Conservation (phyloP, 495 filamentous ascomycete genomes). For the Achaetomiella virescens region DNA sequence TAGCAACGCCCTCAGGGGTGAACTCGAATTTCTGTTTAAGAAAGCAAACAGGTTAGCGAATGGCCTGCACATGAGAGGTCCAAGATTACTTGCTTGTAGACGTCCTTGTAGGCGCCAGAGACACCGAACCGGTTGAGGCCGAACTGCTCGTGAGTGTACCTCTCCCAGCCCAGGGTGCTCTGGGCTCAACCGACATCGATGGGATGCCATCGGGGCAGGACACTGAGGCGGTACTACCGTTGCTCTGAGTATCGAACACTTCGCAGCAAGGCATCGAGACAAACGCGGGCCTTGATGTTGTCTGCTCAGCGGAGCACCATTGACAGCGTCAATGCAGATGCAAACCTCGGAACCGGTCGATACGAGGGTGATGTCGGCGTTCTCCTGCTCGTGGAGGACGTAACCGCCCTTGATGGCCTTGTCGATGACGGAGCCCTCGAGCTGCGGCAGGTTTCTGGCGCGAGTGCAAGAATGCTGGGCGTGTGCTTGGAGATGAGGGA, state of each 20-base stretch:
- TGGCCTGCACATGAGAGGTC: not conserved
- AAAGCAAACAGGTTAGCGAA: constrained; percentile 15
- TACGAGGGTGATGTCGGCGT: constrained; percentile 82
- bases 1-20: constrained; percentile 90
- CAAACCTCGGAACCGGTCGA: constrained; percentile 94
- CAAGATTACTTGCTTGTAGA: constrained; percentile 68
- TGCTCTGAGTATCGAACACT: constrained; percentile 89
- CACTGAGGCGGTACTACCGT: constrained; percentile 87
- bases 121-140: constrained; percentile 98
- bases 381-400: constrained; percentile 74
- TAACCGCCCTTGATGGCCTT: constrained; percentile 91
- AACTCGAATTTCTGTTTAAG: constrained; percentile 96
- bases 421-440: constrained; percentile 86
- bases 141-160: constrained; percentile 98
- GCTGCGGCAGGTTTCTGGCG: constrained; percentile 96
- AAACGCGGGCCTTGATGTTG: constrained; percentile 79
- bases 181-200: constrained; percentile 86
- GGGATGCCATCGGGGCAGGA: constrained; percentile 94
- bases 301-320: constrained; percentile 86
- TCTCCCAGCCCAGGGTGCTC: constrained; percentile 92
- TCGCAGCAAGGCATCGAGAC: constrained; percentile 96
- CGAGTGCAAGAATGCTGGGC: constrained; percentile 86
- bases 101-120: constrained; percentile 92
- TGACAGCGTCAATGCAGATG: constrained; percentile 87
- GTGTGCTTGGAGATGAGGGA: constrained; percentile 87